A percentile compares a stretch with the other conserved stretches of the same genome.
Conservation (phyloP, 2,329 filamentous ascomycete genomes). For the Emmonsiellopsis sp. region DNA sequence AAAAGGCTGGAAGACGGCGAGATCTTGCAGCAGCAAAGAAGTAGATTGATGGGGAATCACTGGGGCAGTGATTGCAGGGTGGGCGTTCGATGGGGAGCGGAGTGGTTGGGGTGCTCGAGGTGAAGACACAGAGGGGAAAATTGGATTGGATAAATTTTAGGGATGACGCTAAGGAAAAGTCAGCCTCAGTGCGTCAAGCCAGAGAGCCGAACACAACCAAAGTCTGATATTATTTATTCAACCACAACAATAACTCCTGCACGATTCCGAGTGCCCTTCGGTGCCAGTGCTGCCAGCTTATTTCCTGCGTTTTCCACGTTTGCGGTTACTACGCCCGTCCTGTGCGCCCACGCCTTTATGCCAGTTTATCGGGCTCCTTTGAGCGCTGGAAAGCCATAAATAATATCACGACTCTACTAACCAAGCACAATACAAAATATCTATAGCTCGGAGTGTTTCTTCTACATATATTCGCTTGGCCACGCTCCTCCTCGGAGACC, state of each 20-base stretch:
- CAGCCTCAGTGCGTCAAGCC: constrained; percentile 10
- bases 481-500: too few species aligned
- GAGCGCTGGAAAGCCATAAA: too few species aligned
- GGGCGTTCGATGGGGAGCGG: constrained; percentile 1
- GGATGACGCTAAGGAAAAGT: constrained; percentile 15
- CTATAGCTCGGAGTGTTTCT: too few species aligned
- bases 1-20: constrained; percentile 17
- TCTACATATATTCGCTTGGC: too few species aligned
- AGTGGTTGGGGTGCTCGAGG: not conserved
- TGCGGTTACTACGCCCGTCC: too few species aligned
- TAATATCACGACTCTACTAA: too few species aligned
- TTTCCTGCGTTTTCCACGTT: too few species aligned
- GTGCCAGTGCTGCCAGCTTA: too few species aligned
- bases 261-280: not conserved
- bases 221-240: too few species aligned
- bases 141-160: constrained; percentile 15
- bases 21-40: constrained; percentile 15
- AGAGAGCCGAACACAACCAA: constrained; percentile 5
- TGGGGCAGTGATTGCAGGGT: constrained; percentile 11
- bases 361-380: too few species aligned
- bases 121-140: constrained; percentile 8
- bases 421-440: too few species aligned
- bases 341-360: too few species aligned
- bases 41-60: constrained; percentile 15
- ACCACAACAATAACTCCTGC: not conserved